A percentile compares a stretch with the other conserved stretches of the same genome.
Conservation (phyloP, 1,139 yeast genomes). For the Protomyces inouyei region DNA sequence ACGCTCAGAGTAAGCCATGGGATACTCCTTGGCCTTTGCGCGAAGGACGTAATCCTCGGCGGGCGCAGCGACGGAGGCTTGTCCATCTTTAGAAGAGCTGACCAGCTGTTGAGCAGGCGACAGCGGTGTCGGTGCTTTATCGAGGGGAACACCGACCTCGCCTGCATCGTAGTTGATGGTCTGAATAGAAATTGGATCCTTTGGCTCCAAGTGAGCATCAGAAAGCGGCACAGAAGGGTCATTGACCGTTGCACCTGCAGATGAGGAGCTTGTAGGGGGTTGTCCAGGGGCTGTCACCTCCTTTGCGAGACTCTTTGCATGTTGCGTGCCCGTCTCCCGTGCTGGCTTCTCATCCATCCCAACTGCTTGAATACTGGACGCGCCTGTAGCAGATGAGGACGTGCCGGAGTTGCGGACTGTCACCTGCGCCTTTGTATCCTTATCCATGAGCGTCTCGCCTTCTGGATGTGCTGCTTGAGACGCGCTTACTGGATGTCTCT, state of each 20-base stretch:
- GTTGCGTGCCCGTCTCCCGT: neutral
- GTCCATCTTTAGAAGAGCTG: neutral
- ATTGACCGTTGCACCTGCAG: neutral
- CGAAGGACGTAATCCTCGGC: slow-evolving; percentile 1
- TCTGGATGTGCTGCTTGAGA: neutral
- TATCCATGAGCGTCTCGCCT: neutral
- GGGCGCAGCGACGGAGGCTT: neutral
- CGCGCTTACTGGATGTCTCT: too few species aligned
- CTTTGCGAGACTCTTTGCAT: neutral
- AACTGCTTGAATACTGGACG: neutral
- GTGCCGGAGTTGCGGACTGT: neutral
- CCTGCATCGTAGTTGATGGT: slow-evolving; percentile 1
- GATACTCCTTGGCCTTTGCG: slow-evolving; percentile 9
- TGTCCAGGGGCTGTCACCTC: neutral
- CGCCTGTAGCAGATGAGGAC: neutral
- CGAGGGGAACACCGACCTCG: neutral
- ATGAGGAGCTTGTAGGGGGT: neutral
- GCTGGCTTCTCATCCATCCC: neutral
- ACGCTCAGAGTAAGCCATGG: slow-evolving; percentile 18
- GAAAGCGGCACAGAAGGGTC: neutral
- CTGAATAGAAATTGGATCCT: neutral
- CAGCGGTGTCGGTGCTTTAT: neutral
- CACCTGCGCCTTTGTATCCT: neutral
- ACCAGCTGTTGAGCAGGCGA: neutral
- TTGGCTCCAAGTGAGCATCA: neutral